These are phyloP conservation scores for Trypanosoma avium DNA, from an alignment of 208 protist species.

Conservation along the genomic window DNA sequence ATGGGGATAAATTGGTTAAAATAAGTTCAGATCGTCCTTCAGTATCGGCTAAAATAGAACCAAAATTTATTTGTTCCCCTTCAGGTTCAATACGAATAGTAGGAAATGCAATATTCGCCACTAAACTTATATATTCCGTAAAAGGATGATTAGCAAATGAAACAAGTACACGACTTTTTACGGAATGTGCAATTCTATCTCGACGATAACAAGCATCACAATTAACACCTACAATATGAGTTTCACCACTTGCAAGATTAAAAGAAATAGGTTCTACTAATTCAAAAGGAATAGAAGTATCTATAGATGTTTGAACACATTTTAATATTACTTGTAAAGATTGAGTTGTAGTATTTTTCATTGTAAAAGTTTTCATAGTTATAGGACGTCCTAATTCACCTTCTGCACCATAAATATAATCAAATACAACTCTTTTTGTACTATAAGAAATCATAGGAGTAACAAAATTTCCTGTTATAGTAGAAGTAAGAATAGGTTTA, in stretches of 20 bases:
- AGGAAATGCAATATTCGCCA: conserved; percentile 87
- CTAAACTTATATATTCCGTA: conserved; percentile 79
- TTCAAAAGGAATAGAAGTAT: conserved; percentile 56
- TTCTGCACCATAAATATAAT: conserved; percentile 67
- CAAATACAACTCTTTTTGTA: conserved; percentile 72
- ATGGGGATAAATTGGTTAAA: conserved; percentile 80
- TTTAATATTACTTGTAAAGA: conserved; percentile 70
- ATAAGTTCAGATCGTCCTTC: conserved; percentile 66
- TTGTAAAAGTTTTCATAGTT: conserved; percentile 71
- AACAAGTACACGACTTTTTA: conserved; percentile 77
- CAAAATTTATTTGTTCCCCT: conserved; percentile 82
- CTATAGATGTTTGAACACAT: conserved; percentile 18
- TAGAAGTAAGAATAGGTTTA: conserved; percentile 75
- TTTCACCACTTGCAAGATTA: conserved; percentile 71
- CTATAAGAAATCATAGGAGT: conserved; percentile 83
- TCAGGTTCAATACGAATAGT: conserved; percentile 73
- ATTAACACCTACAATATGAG: conserved; percentile 73
- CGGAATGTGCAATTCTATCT: conserved; percentile 73
- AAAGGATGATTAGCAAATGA: conserved; percentile 90
- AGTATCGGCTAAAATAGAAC: conserved; percentile 91
- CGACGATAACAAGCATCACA: conserved; percentile 86
- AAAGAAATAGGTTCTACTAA: conserved; percentile 61
- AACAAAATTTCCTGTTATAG: conserved; percentile 81
- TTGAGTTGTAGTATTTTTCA: conserved; percentile 90
- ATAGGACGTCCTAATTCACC: conserved; percentile 4